phyloP scores from a whole-genome alignment of 2,329 filamentous ascomycete species.

The Parasarocladium wereldwijsianum region DNA sequence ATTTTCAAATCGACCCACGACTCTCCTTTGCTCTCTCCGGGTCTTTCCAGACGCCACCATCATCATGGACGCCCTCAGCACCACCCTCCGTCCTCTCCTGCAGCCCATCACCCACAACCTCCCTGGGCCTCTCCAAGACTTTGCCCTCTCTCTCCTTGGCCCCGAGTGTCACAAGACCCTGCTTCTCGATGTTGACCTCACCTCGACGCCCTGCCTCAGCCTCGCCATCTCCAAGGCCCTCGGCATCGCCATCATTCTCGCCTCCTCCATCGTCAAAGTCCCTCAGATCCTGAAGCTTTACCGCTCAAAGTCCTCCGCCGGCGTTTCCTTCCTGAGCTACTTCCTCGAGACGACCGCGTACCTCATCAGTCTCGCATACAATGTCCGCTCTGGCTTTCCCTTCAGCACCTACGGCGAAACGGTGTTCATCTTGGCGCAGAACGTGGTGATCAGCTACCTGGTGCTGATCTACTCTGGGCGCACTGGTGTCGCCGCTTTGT shows the following conservation, averaged over 20 bases:
- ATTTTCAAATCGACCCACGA: background rate
- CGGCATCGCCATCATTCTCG: conserved; percentile 83
- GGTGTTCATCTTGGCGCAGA: conserved; percentile 80
- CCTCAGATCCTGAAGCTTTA: conserved; percentile 92
- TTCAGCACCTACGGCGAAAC: conserved; percentile 97
- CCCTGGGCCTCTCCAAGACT: conserved; percentile 58
- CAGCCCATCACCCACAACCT: conserved; percentile 59
- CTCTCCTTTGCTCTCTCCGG: conserved; percentile 1
- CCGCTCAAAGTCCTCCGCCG: conserved; percentile 62
- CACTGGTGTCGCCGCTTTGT: conserved; percentile 52
- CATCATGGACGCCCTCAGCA: conserved; percentile 46
- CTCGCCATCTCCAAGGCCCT: conserved; percentile 84
- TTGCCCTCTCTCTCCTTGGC: conserved; percentile 69
- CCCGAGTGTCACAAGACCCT: conserved; percentile 73
- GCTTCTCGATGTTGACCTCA: conserved; percentile 69
- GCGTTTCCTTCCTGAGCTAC: conserved; percentile 82
- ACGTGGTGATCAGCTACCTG: conserved; percentile 74
- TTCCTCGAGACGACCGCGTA: conserved; percentile 81
- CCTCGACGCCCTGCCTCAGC: conserved; percentile 67
- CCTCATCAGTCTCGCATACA: conserved; percentile 84
- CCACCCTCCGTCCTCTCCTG: conserved; percentile 45
- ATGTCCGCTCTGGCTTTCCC: conserved; percentile 77
- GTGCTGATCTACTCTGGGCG: conserved; percentile 73
- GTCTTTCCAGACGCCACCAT: conserved; percentile 3
- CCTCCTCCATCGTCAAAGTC: conserved; percentile 85